Conservation (phyloP, 768 basidiomycete species). For the Sarcodon aspratus region DNA sequence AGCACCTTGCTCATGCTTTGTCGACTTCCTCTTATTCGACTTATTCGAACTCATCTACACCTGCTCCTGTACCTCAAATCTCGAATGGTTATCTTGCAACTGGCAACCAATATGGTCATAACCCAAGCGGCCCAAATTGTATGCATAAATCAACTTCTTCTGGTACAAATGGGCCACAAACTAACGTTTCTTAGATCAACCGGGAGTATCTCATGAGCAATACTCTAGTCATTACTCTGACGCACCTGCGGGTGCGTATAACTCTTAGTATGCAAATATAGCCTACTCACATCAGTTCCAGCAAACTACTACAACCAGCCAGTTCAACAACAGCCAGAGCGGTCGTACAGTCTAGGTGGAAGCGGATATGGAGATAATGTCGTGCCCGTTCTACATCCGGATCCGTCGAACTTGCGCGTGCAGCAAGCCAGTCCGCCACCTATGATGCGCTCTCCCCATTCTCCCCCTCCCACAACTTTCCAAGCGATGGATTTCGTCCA, state of each 20-base stretch:
- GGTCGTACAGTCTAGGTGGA: conserved; percentile 47
- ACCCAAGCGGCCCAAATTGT: conserved; percentile 43
- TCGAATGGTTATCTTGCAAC: conserved; percentile 23
- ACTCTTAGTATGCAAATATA: conserved; percentile 1
- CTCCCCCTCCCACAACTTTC: background rate
- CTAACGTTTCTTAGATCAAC: conserved; percentile 32
- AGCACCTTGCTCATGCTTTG: conserved; percentile 26
- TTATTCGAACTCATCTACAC: conserved; percentile 15
- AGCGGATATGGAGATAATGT: conserved; percentile 40
- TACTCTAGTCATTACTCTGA: conserved; percentile 28
- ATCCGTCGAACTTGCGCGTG: conserved; percentile 21
- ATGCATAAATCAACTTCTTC: conserved; percentile 13
- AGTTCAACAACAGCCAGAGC: conserved; percentile 22
- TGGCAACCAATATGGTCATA: conserved; percentile 18
- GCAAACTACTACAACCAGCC: conserved; percentile 8
- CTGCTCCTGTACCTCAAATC: conserved; percentile 12
- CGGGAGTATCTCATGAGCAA: conserved; percentile 38
- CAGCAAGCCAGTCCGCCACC: conserved; percentile 1
- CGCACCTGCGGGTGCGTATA: conserved; percentile 28
- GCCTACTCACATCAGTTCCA: background rate
- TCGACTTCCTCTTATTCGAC: conserved; percentile 29
- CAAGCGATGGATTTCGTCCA: conserved; percentile 1
- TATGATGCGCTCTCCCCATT: conserved; percentile 2
- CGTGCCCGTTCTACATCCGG: conserved; percentile 14
- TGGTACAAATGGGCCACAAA: background rate